Base-by-base conservation (phyloP, 1,284 basidiomycete species). In the Thelephora terrestris region DNA sequence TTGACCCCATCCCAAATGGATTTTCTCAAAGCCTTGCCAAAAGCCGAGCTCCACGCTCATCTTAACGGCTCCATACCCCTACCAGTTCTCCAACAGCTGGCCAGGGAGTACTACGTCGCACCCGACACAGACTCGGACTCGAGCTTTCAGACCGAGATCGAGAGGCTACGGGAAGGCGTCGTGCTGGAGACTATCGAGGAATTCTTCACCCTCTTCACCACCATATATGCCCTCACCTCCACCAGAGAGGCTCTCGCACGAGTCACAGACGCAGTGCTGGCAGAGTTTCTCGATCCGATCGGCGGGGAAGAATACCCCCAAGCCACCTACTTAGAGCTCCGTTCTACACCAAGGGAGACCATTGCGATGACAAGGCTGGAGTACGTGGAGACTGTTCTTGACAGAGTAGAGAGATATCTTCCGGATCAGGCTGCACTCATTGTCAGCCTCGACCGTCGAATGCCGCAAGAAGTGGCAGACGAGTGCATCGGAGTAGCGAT, bases 11-110 rank as follows among this genome's bases (percentile, higher is more conserved):
- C 64, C 2, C 79, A 87, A 53, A 49, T 81, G 32, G 27, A 59
- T 1, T 89, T 88, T 60, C 63, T 90, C 42, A 67, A 75, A 48
- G 53, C 53, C 2, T 69, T 88, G 0, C 82, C 82, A 16, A 90
- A 89, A 63, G 85, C 86, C 0, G 87, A 91, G 60, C 71, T 91
- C 0, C 87, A 91, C 53, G 86, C 87, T 0, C 87, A 90, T 60
- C 72, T 90, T 6, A 89, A 90, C 56, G 87, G 87, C 1, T 90
- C 77, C 7, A 89, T 91, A 24, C 87, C 87, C 1, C 65, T 89
- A 23, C 46, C 65, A 0, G 65, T 76, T n/a, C 71, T 91, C 0
- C 75, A 79, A 51, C 69, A 78, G 16, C 75, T 91, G n/a, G 81
- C 81, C 0, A 56, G 58, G n/a, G 69, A 77, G 36, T 71, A 71